These are phyloP conservation scores for Leptographium radiaticola DNA, from an alignment of 2,329 filamentous ascomycete species.

Conservation along the genomic window DNA sequence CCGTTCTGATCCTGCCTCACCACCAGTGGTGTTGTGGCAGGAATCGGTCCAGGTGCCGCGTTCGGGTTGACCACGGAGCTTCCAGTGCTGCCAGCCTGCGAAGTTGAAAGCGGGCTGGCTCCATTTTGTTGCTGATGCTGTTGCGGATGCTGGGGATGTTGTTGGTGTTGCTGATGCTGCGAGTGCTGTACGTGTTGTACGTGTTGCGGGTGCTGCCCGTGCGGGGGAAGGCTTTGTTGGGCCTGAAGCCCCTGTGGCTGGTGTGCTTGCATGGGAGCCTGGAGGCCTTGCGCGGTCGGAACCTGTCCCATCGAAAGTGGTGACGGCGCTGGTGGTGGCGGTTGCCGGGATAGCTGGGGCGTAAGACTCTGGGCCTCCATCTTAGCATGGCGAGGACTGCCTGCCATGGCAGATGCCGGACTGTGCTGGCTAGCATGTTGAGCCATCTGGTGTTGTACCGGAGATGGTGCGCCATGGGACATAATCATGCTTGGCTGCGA, in stretches of 20 bases:
- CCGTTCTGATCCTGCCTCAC: slow-evolving; percentile 92
- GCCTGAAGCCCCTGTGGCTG: slow-evolving; percentile 14
- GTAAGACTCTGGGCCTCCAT: slow-evolving; percentile 46
- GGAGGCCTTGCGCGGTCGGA: slow-evolving; percentile 27
- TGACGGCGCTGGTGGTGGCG: slow-evolving; percentile 15
- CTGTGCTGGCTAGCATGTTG: slow-evolving; percentile 48
- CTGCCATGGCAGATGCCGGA: slow-evolving; percentile 41
- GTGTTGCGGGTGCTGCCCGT: slow-evolving; percentile 18
- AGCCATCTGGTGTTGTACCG: slow-evolving; percentile 38
- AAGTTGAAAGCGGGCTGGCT: slow-evolving; percentile 6
- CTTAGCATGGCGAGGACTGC: slow-evolving; percentile 48
- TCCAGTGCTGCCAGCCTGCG: slow-evolving; percentile 12
- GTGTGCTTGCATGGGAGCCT: slow-evolving; percentile 19
- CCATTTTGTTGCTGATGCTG: slow-evolving; percentile 8
- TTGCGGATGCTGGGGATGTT: slow-evolving; percentile 8
- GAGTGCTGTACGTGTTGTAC: slow-evolving; percentile 9
- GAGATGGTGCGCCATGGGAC: slow-evolving; percentile 38
- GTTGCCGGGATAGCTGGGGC: slow-evolving; percentile 47
- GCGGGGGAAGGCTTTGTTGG: slow-evolving; percentile 8
- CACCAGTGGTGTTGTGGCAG: slow-evolving; percentile 87
- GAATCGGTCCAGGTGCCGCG: slow-evolving; percentile 89
- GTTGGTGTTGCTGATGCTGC: slow-evolving; percentile 12
- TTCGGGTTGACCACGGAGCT: slow-evolving; percentile 54
- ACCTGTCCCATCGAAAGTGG: slow-evolving; percentile 12
- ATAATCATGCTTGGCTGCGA: slow-evolving; percentile 56